These are phyloP conservation scores for Globisporangium parvum DNA, from an alignment of 352 stramenopile genomes.

Conservation along the genomic window DNA sequence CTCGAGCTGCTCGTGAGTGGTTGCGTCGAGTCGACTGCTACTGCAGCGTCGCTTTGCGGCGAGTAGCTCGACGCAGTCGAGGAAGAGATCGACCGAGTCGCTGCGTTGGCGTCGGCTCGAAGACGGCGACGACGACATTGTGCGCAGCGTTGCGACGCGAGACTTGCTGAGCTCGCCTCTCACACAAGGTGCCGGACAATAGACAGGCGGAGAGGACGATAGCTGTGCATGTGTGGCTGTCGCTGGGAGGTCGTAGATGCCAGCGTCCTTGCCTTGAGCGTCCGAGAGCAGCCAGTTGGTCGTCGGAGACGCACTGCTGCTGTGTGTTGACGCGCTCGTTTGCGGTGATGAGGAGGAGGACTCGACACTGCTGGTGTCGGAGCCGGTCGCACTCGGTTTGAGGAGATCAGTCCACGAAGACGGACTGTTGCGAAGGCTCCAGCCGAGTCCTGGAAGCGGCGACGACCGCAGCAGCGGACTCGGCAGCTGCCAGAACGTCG, in stretches of 20 bases:
- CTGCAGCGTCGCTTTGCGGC: conserved; percentile 23
- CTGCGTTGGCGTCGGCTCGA: conserved; percentile 36
- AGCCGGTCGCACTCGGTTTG: not conserved
- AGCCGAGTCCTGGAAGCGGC: not conserved
- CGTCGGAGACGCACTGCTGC: not conserved
- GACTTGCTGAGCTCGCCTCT: conserved; percentile 24
- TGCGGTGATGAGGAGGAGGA: too few relatives aligned
- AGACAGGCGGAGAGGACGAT: not conserved
- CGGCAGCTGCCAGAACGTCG: not conserved
- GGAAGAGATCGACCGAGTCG: conserved; percentile 77
- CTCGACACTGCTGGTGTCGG: not conserved
- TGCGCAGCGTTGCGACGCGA: conserved; percentile 39
- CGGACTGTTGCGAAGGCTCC: conserved; percentile 16
- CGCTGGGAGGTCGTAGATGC: too few relatives aligned
- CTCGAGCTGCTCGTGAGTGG: too few relatives aligned
- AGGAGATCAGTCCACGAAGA: conserved; percentile 2
- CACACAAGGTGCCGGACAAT: too few relatives aligned
- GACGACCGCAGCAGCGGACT: not conserved
- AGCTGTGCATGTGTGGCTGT: not conserved
- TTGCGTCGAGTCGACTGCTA: too few relatives aligned
- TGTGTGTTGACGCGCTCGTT: not conserved
- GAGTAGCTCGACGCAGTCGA: conserved; percentile 72
- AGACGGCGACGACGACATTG: not conserved
- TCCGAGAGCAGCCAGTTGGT: too few relatives aligned
- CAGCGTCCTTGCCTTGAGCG: too few relatives aligned